Evolutionary conservation across 73 alveolate genomes (phyloP), one percentile per base, ranked within the genome.

Genomic region (Durusdinium trenchii): DNA sequence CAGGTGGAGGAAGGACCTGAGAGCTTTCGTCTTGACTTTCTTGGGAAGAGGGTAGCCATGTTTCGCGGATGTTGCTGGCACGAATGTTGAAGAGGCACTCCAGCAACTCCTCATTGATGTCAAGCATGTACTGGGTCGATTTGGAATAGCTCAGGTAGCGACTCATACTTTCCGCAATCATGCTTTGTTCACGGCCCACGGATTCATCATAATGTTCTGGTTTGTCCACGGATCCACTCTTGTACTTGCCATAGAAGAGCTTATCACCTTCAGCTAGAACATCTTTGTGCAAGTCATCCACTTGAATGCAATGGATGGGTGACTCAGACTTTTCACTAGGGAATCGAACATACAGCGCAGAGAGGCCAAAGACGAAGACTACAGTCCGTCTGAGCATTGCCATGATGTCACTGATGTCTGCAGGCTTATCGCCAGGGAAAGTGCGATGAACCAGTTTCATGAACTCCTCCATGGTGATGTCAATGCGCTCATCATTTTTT

Each of bases 161-260:
- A 43, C 14, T 30, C 81, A 67, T 67, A 43, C 81, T 67, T 43
- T 35, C 30, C 69, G 12, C 32, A 23, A 57, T 57, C 69, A 57
- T 57, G 69, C 23, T 23, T 23, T 57, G 69, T 23, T 57, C 69
- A 16, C 32, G 32, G 32, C 23, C 69, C 69, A 57, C 69, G 23
- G 69, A 12, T 57, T 57, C 69, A 57, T 47, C 69, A 57, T 16
- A 57, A 23, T 23, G 32, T 16, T 57, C 69, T 57, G 69, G 12
- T 57, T 57, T 57, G 32, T 57, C 69, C 69, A 57, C 23, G 69
- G 69, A 16, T 12, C 69, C 69, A 57, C 69, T 23, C 69, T 57
- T 57, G 93, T 82, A 82, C 73, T 82, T 82, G 73, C 73, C 93
- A 48, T 50, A 42, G 42, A 43, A 78, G 4, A n/a, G n/a, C n/a